phyloP scores from a whole-genome alignment of 768 basidiomycete genomes.

The Suillus cothurnatus region DNA sequence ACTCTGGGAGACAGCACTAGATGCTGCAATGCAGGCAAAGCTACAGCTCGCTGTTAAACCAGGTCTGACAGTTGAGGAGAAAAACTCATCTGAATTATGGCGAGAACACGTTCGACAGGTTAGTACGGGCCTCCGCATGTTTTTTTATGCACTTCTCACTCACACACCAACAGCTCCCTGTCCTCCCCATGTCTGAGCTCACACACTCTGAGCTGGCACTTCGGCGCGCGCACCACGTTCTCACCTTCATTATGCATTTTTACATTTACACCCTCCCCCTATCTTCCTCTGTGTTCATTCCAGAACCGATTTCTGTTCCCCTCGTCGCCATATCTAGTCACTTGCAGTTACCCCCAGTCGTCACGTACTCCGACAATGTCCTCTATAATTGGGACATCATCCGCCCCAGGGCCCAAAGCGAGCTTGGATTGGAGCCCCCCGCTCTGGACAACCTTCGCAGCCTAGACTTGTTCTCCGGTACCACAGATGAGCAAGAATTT shows the following conservation, averaged over 20 bases:
- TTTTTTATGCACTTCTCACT: background rate
- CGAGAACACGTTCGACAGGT: slow-evolving; percentile 52
- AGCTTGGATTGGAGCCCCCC: slow-evolving; percentile 24
- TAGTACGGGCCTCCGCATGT: slow-evolving; percentile 16
- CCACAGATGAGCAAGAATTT: slow-evolving; percentile 82
- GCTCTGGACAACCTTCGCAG: slow-evolving; percentile 62
- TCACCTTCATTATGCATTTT: slow-evolving; percentile 74
- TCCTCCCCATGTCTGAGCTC: slow-evolving; percentile 50
- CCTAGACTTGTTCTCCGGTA: slow-evolving; percentile 74
- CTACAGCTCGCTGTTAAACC: slow-evolving; percentile 60
- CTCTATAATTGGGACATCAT: slow-evolving; percentile 76
- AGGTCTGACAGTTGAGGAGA: slow-evolving; percentile 39
- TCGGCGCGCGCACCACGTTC: slow-evolving; percentile 72
- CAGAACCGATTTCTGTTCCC: slow-evolving; percentile 70
- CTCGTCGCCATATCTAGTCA: slow-evolving; percentile 68
- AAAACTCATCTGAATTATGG: slow-evolving; percentile 52
- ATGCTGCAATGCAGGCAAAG: slow-evolving; percentile 46
- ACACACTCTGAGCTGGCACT: slow-evolving; percentile 55
- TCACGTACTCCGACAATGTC: slow-evolving; percentile 91
- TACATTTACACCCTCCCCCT: slow-evolving; percentile 70
- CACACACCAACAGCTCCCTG: slow-evolving; percentile 47
- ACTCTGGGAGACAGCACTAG: slow-evolving; percentile 69
- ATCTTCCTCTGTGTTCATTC: slow-evolving; percentile 59
- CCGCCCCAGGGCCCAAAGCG: slow-evolving; percentile 33
- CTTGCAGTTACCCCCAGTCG: slow-evolving; percentile 81